Percentiles rank a stretch among this genome's conserved stretches.
phyloP scores from a whole-genome alignment of 306 rosid species.

The Cucumis hystrix region DNA sequence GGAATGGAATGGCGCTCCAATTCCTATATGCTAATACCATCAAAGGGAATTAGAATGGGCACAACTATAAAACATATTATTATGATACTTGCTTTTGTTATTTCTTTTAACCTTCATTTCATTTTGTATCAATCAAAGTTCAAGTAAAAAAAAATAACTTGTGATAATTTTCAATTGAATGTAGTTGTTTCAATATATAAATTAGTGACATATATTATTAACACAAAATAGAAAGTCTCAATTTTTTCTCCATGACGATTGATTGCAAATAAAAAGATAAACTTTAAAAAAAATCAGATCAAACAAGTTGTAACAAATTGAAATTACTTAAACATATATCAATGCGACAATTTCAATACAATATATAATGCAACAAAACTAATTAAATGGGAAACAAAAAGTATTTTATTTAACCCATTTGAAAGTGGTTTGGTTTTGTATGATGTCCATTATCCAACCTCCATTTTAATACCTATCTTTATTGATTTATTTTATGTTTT shows the following conservation, averaged over 20 bases:
- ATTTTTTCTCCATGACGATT: not conserved
- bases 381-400: too few relatives aligned
- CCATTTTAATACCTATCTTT: not conserved
- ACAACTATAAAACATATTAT: not conserved
- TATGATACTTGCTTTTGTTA: not conserved
- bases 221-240: not conserved
- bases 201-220: not conserved
- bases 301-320: not conserved
- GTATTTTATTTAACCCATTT: not conserved
- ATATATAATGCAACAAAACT: too few relatives aligned
- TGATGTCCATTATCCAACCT: not conserved
- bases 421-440: not conserved
- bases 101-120: not conserved
- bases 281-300: not conserved
- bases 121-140: not conserved
- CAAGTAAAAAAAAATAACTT: not conserved
- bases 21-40: conserved; percentile 39
- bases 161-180: not conserved
- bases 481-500: too few relatives aligned
- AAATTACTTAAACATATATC: not conserved
- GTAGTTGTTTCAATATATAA: not conserved
- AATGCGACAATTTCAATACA: not conserved
- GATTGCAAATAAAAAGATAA: not conserved
- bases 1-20: conserved; percentile 83
- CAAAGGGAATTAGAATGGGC: not conserved